A percentile compares a stretch with the other conserved stretches of the same genome.
Conservation (phyloP, 108 stramenopile genomes). For the Nitzschia inconspicua region DNA sequence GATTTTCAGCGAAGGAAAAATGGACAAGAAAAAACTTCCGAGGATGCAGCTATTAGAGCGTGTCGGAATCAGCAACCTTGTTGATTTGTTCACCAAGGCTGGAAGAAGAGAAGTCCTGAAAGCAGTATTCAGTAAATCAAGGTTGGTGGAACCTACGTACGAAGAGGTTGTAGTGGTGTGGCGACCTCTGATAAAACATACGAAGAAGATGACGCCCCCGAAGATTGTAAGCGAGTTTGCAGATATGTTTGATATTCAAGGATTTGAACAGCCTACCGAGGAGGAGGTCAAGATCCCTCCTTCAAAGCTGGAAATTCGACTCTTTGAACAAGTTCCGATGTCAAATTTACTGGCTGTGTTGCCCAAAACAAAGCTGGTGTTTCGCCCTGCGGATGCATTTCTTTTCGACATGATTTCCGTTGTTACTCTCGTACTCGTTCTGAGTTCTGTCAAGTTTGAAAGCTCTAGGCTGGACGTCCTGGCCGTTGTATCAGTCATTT, state of each 20-base stretch:
- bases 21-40: constrained; percentile 2
- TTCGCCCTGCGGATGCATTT: constrained; percentile 82
- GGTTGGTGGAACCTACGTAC: constrained; percentile 77
- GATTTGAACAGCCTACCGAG: constrained; percentile 27
- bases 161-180: constrained; percentile 76
- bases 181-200: constrained; percentile 36
- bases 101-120: constrained; percentile 51
- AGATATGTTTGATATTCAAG: constrained; percentile 75
- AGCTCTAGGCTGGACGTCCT: constrained; percentile 70
- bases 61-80: constrained; percentile 69
- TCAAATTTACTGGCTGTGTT: constrained; percentile 74
- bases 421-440: constrained; percentile 47
- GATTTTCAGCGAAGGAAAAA: neutral
- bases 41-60: constrained; percentile 64
- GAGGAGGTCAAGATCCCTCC: neutral
- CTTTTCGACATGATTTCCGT: constrained; percentile 68
- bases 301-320: constrained; percentile 51
- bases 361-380: constrained; percentile 74
- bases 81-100: constrained; percentile 54
- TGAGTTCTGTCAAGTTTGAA: constrained; percentile 63
- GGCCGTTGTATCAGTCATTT: constrained; percentile 60
- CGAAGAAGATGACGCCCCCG: constrained; percentile 32
- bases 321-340: constrained; percentile 76
- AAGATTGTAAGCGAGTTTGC: constrained; percentile 58
- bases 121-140: constrained; percentile 47